Evolutionary conservation across 2,329 filamentous ascomycete species (phyloP).

Genomic region (Alternaria sp.): DNA sequence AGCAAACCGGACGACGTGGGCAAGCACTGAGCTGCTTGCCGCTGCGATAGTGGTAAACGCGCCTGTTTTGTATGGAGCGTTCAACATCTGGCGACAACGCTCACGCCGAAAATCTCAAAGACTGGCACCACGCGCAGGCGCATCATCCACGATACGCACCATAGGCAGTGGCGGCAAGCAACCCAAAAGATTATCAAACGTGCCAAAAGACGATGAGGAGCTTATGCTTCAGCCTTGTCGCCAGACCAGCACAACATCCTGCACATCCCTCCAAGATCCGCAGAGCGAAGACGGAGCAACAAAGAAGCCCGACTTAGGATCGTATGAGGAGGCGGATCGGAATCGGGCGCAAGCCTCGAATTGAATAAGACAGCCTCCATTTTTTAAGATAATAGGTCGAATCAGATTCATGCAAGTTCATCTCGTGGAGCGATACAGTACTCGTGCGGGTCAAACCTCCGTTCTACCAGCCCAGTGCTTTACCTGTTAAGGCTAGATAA

Average conservation of each 20-base stretch:
- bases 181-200: background rate
- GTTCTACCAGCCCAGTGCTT: background rate
- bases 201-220: background rate
- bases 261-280: background rate
- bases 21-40: background rate
- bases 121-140: background rate
- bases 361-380: background rate
- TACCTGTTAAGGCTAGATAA: background rate
- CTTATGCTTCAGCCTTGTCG: background rate
- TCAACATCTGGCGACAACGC: background rate
- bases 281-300: background rate
- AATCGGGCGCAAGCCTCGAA: background rate
- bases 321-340: background rate
- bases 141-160: background rate
- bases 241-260: background rate
- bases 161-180: background rate
- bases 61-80: background rate
- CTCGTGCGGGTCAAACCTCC: background rate
- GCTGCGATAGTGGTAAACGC: background rate
- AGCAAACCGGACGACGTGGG: background rate
- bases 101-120: background rate
- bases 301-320: background rate
- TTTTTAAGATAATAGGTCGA: background rate
- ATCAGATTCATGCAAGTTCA: background rate
- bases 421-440: background rate